Evolutionary conservation across 176 grass and related monocot genomes (phyloP).

Genomic region (Aegilops umbellulata): DNA sequence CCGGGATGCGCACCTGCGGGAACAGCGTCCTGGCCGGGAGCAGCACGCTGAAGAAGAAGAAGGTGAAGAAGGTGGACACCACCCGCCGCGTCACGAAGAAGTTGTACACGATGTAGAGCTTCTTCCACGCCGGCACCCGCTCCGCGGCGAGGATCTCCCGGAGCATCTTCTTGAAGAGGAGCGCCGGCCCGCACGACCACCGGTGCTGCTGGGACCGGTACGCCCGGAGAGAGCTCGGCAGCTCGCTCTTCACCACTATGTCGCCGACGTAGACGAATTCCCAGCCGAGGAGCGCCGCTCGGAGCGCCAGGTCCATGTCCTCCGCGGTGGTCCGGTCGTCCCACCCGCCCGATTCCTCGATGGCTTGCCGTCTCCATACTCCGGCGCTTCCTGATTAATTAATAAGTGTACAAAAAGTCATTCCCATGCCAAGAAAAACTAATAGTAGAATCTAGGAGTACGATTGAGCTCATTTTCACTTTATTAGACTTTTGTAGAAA

Average conservation of each 20-base stretch:
- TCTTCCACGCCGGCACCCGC: conserved; percentile 55
- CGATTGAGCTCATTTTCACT: no score
- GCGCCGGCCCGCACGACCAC: conserved; percentile 84
- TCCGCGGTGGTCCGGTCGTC: not conserved
- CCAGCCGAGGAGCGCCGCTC: conserved; percentile 68
- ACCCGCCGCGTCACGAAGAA: conserved; percentile 63
- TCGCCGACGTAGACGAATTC: conserved; percentile 64
- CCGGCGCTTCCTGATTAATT: not conserved
- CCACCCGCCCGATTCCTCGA: not conserved
- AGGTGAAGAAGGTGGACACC: conserved; percentile 50
- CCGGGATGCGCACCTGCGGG: conserved; percentile 42
- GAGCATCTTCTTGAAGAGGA: conserved; percentile 76
- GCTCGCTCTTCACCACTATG: conserved; percentile 40
- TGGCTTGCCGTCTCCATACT: not conserved
- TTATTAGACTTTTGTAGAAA: no score
- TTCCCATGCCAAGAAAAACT: no score
- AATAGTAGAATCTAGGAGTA: no score
- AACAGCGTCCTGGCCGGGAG: conserved; percentile 51
- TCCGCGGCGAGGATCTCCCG: conserved; percentile 47
- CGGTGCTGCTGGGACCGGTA: conserved; percentile 87
- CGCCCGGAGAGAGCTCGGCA: conserved; percentile 68
- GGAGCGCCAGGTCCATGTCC: conserved; percentile 67
- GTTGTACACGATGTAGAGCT: conserved; percentile 61
- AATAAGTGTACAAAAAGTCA: not conserved
- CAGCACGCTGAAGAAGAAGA: conserved; percentile 61